phyloP scores from a whole-genome alignment of 371 early-diverging fungal genomes.

The Syncephalastrum sp. region DNA sequence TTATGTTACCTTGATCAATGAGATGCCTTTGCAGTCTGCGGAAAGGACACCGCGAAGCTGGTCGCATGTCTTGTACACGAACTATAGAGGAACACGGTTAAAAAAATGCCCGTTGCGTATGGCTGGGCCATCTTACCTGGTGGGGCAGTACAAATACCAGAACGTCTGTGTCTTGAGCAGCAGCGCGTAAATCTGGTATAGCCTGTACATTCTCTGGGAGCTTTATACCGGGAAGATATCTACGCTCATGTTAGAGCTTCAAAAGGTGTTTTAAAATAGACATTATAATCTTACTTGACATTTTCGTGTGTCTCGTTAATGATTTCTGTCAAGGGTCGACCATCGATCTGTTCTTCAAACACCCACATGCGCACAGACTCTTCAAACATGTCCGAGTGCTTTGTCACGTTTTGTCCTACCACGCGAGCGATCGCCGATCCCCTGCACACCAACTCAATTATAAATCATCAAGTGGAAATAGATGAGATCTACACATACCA shows the following conservation, averaged over 20 bases:
- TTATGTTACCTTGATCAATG: constrained; percentile 71
- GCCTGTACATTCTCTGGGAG: constrained; percentile 87
- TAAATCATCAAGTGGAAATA: background rate
- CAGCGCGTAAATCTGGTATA: constrained; percentile 69
- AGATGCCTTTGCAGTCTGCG: constrained; percentile 78
- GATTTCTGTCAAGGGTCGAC: constrained; percentile 84
- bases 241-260: background rate
- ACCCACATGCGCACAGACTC: constrained; percentile 91
- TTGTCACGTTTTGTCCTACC: constrained; percentile 79
- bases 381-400: constrained; percentile 66
- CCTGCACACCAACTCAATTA: constrained; percentile 48
- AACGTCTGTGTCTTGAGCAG: constrained; percentile 78
- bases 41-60: constrained; percentile 62
- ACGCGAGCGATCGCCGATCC: constrained; percentile 96
- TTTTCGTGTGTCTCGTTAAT: constrained; percentile 96
- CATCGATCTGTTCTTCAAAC: constrained; percentile 84
- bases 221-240: constrained; percentile 86
- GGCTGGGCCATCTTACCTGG: constrained; percentile 44
- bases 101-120: background rate
- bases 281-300: constrained; percentile 76
- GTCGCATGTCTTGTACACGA: constrained; percentile 74
- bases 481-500: constrained; percentile 59
- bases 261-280: no score
- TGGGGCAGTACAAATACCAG: constrained; percentile 98
- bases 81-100: constrained; percentile 32